Percentiles rank a stretch among this genome's conserved stretches.
These are phyloP conservation scores for Alloteropsis angusta DNA, from an alignment of 202 grass and related monocot species.

Conservation along the genomic window DNA sequence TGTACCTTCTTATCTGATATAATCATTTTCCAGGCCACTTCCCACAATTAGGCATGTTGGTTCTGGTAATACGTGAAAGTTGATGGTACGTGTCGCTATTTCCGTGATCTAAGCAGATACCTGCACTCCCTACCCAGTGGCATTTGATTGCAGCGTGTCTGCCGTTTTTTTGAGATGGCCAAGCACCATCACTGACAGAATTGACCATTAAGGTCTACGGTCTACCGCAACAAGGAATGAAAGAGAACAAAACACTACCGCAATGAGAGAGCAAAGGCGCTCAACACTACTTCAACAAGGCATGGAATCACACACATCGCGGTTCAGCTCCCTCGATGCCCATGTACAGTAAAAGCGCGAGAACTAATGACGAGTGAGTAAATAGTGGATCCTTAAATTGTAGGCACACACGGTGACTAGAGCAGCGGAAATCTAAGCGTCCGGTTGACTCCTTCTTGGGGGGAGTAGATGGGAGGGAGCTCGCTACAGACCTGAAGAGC, in stretches of 20 bases:
- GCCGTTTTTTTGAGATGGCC: not conserved
- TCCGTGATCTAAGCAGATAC: not conserved
- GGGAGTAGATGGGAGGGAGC: not conserved
- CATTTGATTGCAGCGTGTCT: not conserved
- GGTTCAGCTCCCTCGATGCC: not conserved
- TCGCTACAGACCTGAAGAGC: conserved; percentile 62
- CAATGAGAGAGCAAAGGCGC: not conserved
- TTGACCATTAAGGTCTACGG: not conserved
- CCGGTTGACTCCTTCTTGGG: not conserved
- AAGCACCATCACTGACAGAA: not conserved
- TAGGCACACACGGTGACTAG: not conserved
- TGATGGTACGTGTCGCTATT: not conserved
- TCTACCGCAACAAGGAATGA: not conserved
- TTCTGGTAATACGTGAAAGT: not conserved
- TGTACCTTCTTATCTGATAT: not conserved
- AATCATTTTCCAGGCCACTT: not conserved
- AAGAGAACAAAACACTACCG: not conserved
- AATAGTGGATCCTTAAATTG: conserved; percentile 19
- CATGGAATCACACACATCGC: not conserved
- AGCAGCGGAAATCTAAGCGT: not conserved
- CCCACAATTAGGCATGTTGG: not conserved
- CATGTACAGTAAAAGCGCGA: not conserved
- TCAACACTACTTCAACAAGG: not conserved
- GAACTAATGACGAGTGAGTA: not conserved
- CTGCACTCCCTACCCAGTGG: not conserved